Conservation (phyloP, 169 alveolate species). For the Cryptosporidium canis region DNA sequence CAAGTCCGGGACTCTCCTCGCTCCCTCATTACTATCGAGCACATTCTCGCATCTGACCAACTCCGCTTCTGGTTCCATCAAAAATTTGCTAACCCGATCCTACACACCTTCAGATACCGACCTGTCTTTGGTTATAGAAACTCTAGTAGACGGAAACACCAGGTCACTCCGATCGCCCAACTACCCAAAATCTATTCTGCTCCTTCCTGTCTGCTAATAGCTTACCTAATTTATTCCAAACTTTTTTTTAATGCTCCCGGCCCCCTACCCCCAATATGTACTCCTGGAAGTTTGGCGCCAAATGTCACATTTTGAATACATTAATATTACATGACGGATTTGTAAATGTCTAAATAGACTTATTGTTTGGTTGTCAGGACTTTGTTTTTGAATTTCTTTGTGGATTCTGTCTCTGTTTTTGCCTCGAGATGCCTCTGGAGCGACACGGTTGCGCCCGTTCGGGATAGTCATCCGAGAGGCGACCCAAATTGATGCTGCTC, state of each 20-base stretch:
- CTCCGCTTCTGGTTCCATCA: conserved; percentile 14
- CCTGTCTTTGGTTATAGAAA: not conserved
- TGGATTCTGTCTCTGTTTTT: too few relatives aligned
- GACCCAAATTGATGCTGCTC: too few relatives aligned
- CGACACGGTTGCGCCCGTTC: too few relatives aligned
- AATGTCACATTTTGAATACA: not conserved
- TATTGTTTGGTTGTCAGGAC: too few relatives aligned
- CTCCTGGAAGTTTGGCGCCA: not conserved
- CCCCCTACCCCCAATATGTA: not conserved
- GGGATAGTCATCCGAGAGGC: too few relatives aligned
- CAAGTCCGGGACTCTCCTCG: not conserved
- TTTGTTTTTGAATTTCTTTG: too few relatives aligned
- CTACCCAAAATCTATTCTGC: not conserved
- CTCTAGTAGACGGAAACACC: not conserved
- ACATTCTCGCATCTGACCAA: not conserved
- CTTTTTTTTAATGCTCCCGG: not conserved
- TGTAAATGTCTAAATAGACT: too few relatives aligned
- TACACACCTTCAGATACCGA: not conserved
- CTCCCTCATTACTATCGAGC: not conserved
- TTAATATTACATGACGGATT: too few relatives aligned
- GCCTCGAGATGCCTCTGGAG: too few relatives aligned
- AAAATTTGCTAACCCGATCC: not conserved
- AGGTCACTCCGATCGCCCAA: not conserved
- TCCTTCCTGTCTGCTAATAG: not conserved
- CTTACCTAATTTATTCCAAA: not conserved